Conservation (phyloP, 805 yeast genomes). For the Candida boidinii region DNA sequence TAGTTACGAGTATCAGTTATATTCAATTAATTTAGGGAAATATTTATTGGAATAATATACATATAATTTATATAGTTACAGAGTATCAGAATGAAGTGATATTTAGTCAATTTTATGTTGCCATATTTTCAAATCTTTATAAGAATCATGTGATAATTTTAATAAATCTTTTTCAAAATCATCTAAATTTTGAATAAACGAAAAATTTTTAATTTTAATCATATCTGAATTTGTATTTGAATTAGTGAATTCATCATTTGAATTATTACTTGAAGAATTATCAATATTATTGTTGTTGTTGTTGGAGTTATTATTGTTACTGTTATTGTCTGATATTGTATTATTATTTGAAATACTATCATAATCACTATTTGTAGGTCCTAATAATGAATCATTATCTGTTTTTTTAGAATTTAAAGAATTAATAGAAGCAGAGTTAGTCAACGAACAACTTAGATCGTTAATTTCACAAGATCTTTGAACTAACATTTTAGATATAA, state of each 20-base stretch:
- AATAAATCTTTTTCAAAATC: slow-evolving; percentile 63
- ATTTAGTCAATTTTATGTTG: no score
- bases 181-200: slow-evolving; percentile 60
- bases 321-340: slow-evolving; percentile 18
- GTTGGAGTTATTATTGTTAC: no score
- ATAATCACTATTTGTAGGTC: slow-evolving; percentile 1
- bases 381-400: no score
- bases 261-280: slow-evolving; percentile 42
- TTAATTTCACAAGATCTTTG: slow-evolving; percentile 64
- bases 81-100: no score
- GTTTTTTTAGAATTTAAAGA: no score
- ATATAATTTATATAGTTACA: no score
- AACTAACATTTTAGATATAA: slow-evolving; percentile 39
- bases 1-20: no score
- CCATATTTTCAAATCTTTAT: slow-evolving; percentile 15
- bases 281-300: no score
- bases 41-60: no score
- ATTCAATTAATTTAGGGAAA: no score
- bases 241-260: slow-evolving; percentile 21
- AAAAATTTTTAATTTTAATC: slow-evolving; percentile 21
- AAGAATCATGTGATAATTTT: slow-evolving; percentile 38
- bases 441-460: slow-evolving; percentile 55
- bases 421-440: slow-evolving; percentile 7
- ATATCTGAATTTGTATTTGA: no score
- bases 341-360: no score